Evolutionary conservation across 306 rosid species (phyloP), one percentile per base, ranked within the genome.

Genomic region (Trifolium dubium): DNA sequence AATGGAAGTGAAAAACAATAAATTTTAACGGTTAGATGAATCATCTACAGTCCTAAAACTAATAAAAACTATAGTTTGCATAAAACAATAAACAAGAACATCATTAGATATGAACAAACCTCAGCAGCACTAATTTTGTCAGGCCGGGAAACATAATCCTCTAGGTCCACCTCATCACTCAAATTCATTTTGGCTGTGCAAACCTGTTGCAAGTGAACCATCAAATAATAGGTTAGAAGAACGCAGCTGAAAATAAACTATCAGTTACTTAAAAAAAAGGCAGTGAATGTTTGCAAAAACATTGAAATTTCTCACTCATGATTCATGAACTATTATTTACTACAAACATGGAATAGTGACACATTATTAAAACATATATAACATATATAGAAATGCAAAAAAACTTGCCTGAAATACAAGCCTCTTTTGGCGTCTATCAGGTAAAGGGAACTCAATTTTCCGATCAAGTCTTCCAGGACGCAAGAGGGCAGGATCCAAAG

Each of bases 71-170:
- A 41, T 35, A 28, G 46, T 15, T 31, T 3, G 29, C 49, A 49
- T 19, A 50, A 55, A 69, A 14, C 17, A 3, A 18, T 41, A 69
- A 39, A 63, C 47, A 61, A 19, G 32, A 60, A 67, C 35, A 75
- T 34, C 19, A 75, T 29, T 9, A 39, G 13, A 77, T 9, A 41
- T 58, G 64, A 64, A 88, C 96, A 75, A 81, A 95, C 99, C 99
- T 95, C 99, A 61, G 99, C 99, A 64, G 99, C 99, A 78, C 99
- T 95, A 67, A 95, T 95, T 88, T 92, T 95, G 80, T 95, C 99
- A 37, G 99, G 99, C 64, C 99, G 96, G 61, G 99, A 95, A 80
- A 95, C 99, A 80, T 95, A 95, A 79, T 95, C 99, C 80, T 95
- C 99, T 73, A 95, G 81, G 74, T 95, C 99, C 15, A 95, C 99